Evolutionary conservation across 2,329 filamentous ascomycete species (phyloP).

Genomic region (Hymenoscyphus albidus): DNA sequence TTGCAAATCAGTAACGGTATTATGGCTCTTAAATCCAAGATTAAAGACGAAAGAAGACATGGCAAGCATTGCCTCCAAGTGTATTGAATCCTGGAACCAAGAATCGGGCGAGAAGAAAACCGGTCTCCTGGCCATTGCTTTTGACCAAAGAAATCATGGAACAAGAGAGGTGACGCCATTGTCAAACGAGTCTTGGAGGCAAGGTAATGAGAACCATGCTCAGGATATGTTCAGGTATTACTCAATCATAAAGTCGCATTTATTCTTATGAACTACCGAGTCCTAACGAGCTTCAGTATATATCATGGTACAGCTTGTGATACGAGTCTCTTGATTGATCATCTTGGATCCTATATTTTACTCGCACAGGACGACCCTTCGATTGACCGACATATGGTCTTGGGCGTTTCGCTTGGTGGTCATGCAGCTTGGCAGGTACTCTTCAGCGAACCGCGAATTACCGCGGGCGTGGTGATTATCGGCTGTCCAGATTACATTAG

Average conservation of each 20-base stretch:
- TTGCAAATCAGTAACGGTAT: conserved; percentile 60
- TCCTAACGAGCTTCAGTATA: conserved; percentile 42
- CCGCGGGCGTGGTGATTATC: conserved; percentile 74
- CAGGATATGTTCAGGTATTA: conserved; percentile 74
- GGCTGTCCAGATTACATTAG: conserved; percentile 86
- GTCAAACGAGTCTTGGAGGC: conserved; percentile 72
- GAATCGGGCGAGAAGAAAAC: conserved; percentile 35
- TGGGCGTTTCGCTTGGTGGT: conserved; percentile 83
- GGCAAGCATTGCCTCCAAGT: conserved; percentile 66
- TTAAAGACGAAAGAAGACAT: conserved; percentile 68
- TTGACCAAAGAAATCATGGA: conserved; percentile 94
- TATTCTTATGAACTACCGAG: background rate
- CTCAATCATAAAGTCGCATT: background rate
- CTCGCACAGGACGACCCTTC: conserved; percentile 41
- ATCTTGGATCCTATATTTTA: conserved; percentile 73
- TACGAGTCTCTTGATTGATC: conserved; percentile 69
- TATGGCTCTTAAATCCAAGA: conserved; percentile 91
- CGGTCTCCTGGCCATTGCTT: conserved; percentile 72
- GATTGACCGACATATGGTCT: conserved; percentile 64
- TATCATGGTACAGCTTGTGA: conserved; percentile 73
- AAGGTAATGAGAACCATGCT: conserved; percentile 73
- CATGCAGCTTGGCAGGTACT: conserved; percentile 84
- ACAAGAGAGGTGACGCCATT: conserved; percentile 60
- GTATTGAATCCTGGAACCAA: conserved; percentile 65
- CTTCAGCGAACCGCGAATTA: conserved; percentile 73